A percentile compares a stretch with the other conserved stretches of the same genome.
phyloP scores from a whole-genome alignment of 257 asterid species.

The Plantago major region DNA sequence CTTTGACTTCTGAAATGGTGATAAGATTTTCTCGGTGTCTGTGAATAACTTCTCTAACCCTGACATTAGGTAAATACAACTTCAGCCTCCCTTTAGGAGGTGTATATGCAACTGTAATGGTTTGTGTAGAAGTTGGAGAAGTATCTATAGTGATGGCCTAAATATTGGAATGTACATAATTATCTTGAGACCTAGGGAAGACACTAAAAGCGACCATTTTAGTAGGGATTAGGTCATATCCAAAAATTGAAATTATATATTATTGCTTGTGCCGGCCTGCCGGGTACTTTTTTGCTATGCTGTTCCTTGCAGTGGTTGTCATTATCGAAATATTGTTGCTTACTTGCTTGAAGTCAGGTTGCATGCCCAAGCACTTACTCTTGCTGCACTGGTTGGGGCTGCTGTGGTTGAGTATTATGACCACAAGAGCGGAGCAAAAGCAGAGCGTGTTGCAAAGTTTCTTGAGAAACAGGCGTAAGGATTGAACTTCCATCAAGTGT shows the following conservation, averaged over 20 bases:
- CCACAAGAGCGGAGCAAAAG: slow-evolving; percentile 72
- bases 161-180: background rate
- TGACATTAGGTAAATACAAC: background rate
- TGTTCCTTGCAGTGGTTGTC: background rate
- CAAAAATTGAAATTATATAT: too few species aligned
- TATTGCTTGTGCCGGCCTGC: too few species aligned
- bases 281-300: too few species aligned
- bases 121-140: background rate
- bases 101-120: background rate
- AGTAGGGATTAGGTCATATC: too few species aligned
- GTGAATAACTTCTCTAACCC: too few species aligned
- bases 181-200: background rate
- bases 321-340: background rate
- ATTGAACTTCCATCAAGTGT: slow-evolving; percentile 26
- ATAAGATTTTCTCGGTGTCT: too few species aligned
- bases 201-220: background rate
- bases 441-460: slow-evolving; percentile 72
- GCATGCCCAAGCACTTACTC: slow-evolving; percentile 94
- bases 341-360: slow-evolving; percentile 55
- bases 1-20: too few species aligned
- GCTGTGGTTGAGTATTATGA: slow-evolving; percentile 78
- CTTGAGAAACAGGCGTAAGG: slow-evolving; percentile 41
- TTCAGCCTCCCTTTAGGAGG: background rate
- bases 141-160: background rate
- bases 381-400: slow-evolving; percentile 77